These are phyloP conservation scores for Pseudoperonospora humuli DNA, from an alignment of 352 stramenopile genomes.

Conservation along the genomic window DNA sequence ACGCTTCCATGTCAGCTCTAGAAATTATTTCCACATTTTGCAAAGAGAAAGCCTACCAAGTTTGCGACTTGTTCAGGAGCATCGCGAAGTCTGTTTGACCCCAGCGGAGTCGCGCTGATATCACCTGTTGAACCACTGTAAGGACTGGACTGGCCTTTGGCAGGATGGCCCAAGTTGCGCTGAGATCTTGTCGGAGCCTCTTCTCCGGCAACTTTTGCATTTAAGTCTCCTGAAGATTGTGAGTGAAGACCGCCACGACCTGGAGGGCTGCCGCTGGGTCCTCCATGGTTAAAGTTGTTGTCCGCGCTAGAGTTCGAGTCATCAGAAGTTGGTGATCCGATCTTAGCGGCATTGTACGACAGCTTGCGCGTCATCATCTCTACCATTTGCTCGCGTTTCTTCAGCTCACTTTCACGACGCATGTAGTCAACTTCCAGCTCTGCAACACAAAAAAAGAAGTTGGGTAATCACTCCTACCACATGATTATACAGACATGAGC, in stretches of 20 bases:
- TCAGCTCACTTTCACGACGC: slow-evolving; percentile 70
- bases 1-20: slow-evolving; percentile 6
- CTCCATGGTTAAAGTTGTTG: slow-evolving; percentile 55
- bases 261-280: slow-evolving; percentile 34
- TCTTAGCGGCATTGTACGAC: slow-evolving; percentile 51
- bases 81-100: slow-evolving; percentile 27
- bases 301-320: slow-evolving; percentile 71
- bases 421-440: slow-evolving; percentile 74
- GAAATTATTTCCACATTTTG: background rate
- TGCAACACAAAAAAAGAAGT: slow-evolving; percentile 13
- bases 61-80: slow-evolving; percentile 40
- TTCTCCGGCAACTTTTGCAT: slow-evolving; percentile 26
- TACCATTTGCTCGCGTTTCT: slow-evolving; percentile 81
- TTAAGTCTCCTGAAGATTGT: slow-evolving; percentile 32
- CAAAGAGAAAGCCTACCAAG: slow-evolving; percentile 30
- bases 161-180: slow-evolving; percentile 22
- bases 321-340: slow-evolving; percentile 63
- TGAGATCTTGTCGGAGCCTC: slow-evolving; percentile 28
- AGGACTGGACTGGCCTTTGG: slow-evolving; percentile 33
- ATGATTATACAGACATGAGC: background rate
- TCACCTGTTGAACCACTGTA: slow-evolving; percentile 30
- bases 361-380: slow-evolving; percentile 77
- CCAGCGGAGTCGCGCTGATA: slow-evolving; percentile 25
- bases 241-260: slow-evolving; percentile 27
- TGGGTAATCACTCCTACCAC: background rate